phyloP scores from a whole-genome alignment of 176 grass and related monocot genomes.

The Coix lacrymajobi region DNA sequence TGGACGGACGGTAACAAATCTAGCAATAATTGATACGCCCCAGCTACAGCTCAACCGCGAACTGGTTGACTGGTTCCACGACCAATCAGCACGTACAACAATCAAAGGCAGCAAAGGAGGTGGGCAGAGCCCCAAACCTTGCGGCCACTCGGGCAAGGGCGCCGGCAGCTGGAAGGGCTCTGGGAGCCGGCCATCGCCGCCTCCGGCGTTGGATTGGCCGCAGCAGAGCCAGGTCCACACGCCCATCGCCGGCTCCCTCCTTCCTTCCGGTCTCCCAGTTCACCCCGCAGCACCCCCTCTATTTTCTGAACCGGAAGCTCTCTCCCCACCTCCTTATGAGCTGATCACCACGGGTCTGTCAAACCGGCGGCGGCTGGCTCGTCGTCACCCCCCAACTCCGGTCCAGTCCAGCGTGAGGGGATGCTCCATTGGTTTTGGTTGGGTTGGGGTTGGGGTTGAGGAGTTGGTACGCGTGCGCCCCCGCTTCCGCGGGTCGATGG shows the following conservation, averaged over 20 bases:
- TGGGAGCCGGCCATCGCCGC: neutral
- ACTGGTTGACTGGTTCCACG: neutral
- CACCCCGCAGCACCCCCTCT: neutral
- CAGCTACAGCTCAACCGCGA: neutral
- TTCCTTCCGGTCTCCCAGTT: neutral
- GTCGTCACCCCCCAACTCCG: neutral
- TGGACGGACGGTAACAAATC: neutral
- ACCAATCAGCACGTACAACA: neutral
- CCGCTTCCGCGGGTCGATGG: conserved; percentile 6
- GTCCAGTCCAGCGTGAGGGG: neutral
- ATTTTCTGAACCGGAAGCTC: neutral
- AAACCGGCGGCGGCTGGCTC: conserved; percentile 18
- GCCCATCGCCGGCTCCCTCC: conserved; percentile 14
- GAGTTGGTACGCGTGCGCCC: neutral
- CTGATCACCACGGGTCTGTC: neutral
- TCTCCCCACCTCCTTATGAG: neutral
- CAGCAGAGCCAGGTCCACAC: conserved; percentile 24
- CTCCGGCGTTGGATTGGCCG: neutral
- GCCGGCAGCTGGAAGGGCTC: conserved; percentile 71
- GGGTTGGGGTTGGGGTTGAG: no score
- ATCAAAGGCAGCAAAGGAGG: neutral
- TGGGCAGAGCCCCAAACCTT: conserved; percentile 52
- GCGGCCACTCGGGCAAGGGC: conserved; percentile 79
- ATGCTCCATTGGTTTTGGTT: neutral
- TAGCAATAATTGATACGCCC: neutral